Evolutionary conservation across 23 red algal species (phyloP).

Genomic region (Gracilaria vermiculophylla): DNA sequence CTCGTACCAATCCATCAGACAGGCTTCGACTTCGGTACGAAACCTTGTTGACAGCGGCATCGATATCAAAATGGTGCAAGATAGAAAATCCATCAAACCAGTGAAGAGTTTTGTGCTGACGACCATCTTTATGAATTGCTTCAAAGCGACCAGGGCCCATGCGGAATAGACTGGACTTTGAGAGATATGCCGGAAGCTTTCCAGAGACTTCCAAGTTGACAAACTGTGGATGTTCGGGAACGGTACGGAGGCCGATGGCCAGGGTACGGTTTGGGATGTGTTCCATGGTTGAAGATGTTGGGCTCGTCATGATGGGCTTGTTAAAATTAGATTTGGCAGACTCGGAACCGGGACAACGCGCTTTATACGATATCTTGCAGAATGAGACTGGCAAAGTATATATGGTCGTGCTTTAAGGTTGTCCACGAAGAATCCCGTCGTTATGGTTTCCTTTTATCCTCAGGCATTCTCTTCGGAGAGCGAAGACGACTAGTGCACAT

Average conservation of each 20-base stretch:
- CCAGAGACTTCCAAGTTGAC: slow-evolving; percentile 12
- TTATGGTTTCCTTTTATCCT: too few species aligned
- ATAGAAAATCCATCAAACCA: slow-evolving; percentile 50
- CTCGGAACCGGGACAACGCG: background rate
- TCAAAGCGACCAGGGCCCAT: slow-evolving; percentile 59
- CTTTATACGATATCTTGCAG: background rate
- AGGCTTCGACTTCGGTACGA: slow-evolving; percentile 38
- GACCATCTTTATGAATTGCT: slow-evolving; percentile 19
- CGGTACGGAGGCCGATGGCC: slow-evolving; percentile 28
- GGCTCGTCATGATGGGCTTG: background rate
- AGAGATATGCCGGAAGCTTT: slow-evolving; percentile 37
- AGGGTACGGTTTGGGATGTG: background rate
- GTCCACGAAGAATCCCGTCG: too few species aligned
- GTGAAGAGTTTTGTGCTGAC: background rate
- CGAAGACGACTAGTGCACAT: too few species aligned
- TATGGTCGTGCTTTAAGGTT: too few species aligned
- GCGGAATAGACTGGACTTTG: slow-evolving; percentile 34
- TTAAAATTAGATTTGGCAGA: background rate
- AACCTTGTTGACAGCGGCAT: background rate
- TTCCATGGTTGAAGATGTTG: background rate
- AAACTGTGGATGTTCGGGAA: slow-evolving; percentile 8
- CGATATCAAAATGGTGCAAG: slow-evolving; percentile 44
- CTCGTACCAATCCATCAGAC: background rate
- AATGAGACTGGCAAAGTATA: background rate
- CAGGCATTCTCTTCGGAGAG: too few species aligned